phyloP scores from a whole-genome alignment of 129 eudicot genomes.

The Calendula officinalis region DNA sequence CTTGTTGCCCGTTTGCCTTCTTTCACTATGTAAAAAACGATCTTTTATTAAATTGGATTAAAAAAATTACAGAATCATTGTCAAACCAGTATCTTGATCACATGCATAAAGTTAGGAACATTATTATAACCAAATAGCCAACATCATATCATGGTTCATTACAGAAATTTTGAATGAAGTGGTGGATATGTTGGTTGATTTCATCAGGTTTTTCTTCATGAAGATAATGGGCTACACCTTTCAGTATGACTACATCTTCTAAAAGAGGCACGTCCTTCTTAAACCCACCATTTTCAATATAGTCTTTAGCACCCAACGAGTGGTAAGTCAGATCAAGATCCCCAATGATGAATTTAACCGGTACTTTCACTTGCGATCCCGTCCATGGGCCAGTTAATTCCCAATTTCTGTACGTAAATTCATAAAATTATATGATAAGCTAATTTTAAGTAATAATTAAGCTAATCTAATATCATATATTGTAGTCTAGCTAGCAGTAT shows the following conservation, averaged over 20 bases:
- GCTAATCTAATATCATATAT: neutral
- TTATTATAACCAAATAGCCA: too few species aligned
- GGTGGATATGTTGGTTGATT: constrained; percentile 51
- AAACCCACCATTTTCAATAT: constrained; percentile 61
- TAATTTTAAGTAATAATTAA: too few species aligned
- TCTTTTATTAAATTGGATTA: too few species aligned
- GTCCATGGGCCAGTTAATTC: constrained; percentile 64
- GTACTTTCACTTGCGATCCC: constrained; percentile 53
- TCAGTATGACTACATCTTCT: constrained; percentile 56
- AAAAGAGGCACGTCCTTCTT: constrained; percentile 64
- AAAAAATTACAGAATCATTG: too few species aligned
- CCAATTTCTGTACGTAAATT: constrained; percentile 53
- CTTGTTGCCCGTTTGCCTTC: too few species aligned
- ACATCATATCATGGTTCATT: neutral
- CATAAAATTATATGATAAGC: neutral
- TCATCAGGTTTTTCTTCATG: constrained; percentile 69
- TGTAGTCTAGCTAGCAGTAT: too few species aligned
- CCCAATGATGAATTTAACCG: constrained; percentile 59
- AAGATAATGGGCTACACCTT: constrained; percentile 61
- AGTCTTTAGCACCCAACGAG: constrained; percentile 47
- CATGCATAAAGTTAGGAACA: neutral
- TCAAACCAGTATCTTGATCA: constrained; percentile 1
- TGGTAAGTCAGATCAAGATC: constrained; percentile 62
- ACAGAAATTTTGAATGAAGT: constrained; percentile 36
- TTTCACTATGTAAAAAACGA: too few species aligned